Percentiles rank a stretch among this genome's conserved stretches.
Evolutionary conservation across 768 basidiomycete genomes (phyloP).

Genomic region (Leccinum obscurum): DNA sequence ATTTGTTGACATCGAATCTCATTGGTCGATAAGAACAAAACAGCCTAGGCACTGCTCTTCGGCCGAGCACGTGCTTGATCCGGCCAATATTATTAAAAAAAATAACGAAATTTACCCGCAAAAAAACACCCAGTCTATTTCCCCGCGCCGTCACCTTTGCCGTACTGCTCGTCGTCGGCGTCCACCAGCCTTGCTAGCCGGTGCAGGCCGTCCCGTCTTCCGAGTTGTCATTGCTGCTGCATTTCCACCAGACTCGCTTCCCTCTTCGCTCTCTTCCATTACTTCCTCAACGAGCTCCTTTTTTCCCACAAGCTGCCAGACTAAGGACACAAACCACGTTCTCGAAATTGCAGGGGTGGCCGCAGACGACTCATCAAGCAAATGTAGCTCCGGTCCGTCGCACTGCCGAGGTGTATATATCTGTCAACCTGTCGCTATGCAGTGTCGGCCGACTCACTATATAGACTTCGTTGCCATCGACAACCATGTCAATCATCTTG

Average conservation of each 20-base stretch:
- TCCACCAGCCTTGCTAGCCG: conserved; percentile 58
- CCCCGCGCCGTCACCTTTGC: conserved; percentile 38
- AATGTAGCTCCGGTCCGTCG: conserved; percentile 56
- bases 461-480: conserved; percentile 73
- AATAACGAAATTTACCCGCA: background rate
- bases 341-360: conserved; percentile 52
- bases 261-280: conserved; percentile 40
- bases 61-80: conserved; percentile 8
- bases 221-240: conserved; percentile 36
- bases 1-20: conserved; percentile 22
- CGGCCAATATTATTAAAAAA: conserved; percentile 1
- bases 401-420: conserved; percentile 41
- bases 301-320: conserved; percentile 25
- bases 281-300: conserved; percentile 23
- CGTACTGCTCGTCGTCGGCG: conserved; percentile 60
- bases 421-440: conserved; percentile 12
- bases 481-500: conserved; percentile 75
- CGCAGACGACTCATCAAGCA: conserved; percentile 60
- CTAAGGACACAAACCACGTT: conserved; percentile 70
- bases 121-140: conserved; percentile 12
- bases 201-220: conserved; percentile 30
- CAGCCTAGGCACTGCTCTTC: background rate
- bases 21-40: conserved; percentile 34
- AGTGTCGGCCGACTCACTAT: conserved; percentile 52
- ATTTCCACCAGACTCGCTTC: conserved; percentile 46